phyloP scores from a whole-genome alignment of 306 rosid genomes.

The Rosa rugosa region DNA sequence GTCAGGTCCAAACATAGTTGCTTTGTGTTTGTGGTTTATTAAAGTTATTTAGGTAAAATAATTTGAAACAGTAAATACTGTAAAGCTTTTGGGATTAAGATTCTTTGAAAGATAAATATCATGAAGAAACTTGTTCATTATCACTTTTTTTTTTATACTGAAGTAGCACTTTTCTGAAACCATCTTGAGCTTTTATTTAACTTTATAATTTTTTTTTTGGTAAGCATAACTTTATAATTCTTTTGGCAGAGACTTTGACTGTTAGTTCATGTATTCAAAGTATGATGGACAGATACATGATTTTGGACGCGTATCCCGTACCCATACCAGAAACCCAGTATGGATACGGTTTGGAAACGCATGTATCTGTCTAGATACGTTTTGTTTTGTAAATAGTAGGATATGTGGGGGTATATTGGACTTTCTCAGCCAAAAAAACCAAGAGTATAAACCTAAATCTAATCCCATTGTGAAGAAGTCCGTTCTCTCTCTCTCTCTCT shows the following conservation, averaged over 20 bases:
- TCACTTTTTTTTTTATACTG: background rate
- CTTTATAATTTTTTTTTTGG: no score
- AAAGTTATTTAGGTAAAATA: no score
- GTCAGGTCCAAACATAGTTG: background rate
- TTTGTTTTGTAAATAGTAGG: background rate
- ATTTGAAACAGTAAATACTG: background rate
- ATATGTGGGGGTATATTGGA: no score
- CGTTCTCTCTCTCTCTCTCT: no score
- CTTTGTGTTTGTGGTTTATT: background rate
- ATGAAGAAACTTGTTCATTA: background rate
- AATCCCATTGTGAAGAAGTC: no score
- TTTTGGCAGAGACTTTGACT: background rate
- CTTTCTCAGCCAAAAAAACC: no score
- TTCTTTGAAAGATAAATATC: background rate
- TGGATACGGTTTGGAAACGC: no score
- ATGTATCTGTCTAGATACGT: no score
- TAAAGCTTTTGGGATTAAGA: background rate
- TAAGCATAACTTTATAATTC: background rate
- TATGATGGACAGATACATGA: no score
- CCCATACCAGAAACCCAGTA: no score
- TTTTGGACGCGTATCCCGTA: no score
- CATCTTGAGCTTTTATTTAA: background rate
- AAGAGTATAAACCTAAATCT: no score
- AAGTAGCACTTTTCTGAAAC: background rate
- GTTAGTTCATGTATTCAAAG: background rate